Base-by-base conservation (phyloP, 1,284 basidiomycete species). In the Ustilago bromivora region DNA sequence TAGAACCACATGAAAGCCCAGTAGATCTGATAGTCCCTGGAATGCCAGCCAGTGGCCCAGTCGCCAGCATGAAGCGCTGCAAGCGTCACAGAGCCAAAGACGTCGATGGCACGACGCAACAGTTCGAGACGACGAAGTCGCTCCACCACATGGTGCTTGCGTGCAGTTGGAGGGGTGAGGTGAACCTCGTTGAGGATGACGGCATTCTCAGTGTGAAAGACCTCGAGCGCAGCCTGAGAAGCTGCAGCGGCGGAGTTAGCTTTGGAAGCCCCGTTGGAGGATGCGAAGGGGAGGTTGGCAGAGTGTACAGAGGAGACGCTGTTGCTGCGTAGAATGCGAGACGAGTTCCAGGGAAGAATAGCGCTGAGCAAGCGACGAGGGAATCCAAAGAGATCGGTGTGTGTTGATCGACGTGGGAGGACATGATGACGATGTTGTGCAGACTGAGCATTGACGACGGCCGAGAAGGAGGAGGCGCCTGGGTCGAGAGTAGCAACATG, bases 141-240 rank as follows among this genome's bases (percentile, higher is more conserved):
- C 35, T 73, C 49, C 1, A 49, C 40, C 32, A 51, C 49, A 9
- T 61, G 58, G 0, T 40, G 54, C 6, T 66, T 56, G 35, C 62
- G 61, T 5, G 34, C 49, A 41, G 76, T 66, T 34, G 72, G 61
- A 11, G 79, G 82, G 10, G 80, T 82, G 23, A 72, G 59, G 38
- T 83, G 80, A 5, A 84, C 84, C 54, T 84, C 83, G 64, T 85
- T 84, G 43, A 86, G 67, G 43, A 86, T 78, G 58, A 85, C 82
- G 31, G 82, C 82, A 47, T 86, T 86, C 56, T 86, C 84, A 31
- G 82, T 80, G 57, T 74, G 80, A 51, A 83, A 84, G 46, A 86
- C 83, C 23, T 74, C 66, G 46, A 74, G 62, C 3, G 80, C 75
- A 19, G 82, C 82, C 32, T 75, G 68, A 31, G 65, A 66, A 12